Percentiles rank a stretch among this genome's conserved stretches.
These are phyloP conservation scores for Leccinellum rugosiceps DNA, from an alignment of 768 basidiomycete genomes.

Conservation along the genomic window DNA sequence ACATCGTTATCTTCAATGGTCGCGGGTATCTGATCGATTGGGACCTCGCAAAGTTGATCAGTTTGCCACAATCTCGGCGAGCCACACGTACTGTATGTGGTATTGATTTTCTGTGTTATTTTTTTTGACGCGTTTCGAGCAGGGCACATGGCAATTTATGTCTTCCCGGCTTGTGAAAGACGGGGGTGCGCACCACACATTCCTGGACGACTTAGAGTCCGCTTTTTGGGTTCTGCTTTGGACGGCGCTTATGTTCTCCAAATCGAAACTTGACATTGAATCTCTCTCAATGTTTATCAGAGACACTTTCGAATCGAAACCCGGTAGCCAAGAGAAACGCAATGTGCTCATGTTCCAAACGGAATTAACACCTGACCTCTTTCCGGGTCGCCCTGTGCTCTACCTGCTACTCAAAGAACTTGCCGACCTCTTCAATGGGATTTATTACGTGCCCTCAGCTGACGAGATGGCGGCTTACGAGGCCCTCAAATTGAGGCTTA, in stretches of 20 bases:
- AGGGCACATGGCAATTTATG: conserved; percentile 22
- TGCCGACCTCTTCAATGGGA: background rate
- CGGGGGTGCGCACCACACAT: conserved; percentile 11
- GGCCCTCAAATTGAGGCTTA: too few species aligned
- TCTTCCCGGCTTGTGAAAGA: conserved; percentile 17
- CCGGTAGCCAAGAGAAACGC: background rate
- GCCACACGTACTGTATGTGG: conserved; percentile 3
- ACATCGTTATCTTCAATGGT: conserved; percentile 14
- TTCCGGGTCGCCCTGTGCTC: background rate
- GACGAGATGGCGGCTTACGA: too few species aligned
- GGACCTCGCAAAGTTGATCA: conserved; percentile 17
- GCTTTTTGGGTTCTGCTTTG: conserved; percentile 24
- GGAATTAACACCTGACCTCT: background rate
- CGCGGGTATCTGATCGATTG: conserved; percentile 24
- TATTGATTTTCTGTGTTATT: background rate
- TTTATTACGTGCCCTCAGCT: too few species aligned
- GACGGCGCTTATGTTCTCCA: conserved; percentile 2
- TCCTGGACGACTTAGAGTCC: conserved; percentile 33
- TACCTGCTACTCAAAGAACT: background rate
- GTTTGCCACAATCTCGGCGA: background rate
- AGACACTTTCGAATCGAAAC: background rate
- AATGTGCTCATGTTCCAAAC: background rate
- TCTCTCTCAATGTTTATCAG: background rate
- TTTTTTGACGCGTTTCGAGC: background rate
- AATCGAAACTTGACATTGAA: background rate